Evolutionary conservation across 768 basidiomycete genomes (phyloP).

Genomic region (Tubosaeta sp.): DNA sequence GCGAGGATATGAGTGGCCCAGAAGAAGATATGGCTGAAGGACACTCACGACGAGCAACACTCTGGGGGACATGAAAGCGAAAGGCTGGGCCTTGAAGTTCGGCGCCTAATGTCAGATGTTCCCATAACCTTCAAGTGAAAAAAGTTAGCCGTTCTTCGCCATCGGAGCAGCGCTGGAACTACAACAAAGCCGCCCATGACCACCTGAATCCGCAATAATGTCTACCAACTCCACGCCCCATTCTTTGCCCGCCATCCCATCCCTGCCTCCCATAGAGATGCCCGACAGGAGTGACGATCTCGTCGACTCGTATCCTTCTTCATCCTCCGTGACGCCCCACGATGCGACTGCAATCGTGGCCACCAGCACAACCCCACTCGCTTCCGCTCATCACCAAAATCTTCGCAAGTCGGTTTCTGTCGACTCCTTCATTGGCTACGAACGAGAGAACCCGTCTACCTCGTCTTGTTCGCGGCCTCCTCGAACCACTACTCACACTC

Average conservation of each 20-base stretch:
- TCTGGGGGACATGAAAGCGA: slow-evolving; percentile 19
- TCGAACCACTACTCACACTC: slow-evolving; percentile 35
- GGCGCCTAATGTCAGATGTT: slow-evolving; percentile 5
- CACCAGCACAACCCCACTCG: slow-evolving; percentile 1
- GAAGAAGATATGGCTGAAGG: neutral
- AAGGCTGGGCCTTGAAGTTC: neutral
- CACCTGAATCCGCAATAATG: slow-evolving; percentile 22
- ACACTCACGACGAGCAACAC: slow-evolving; percentile 44
- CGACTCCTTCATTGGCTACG: slow-evolving; percentile 62
- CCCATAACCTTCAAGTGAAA: slow-evolving; percentile 16
- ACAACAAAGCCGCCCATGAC: slow-evolving; percentile 10
- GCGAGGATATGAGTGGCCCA: neutral
- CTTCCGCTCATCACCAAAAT: slow-evolving; percentile 24
- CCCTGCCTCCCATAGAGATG: slow-evolving; percentile 44
- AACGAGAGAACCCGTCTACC: slow-evolving; percentile 33
- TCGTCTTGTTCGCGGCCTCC: slow-evolving; percentile 33
- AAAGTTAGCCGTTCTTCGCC: slow-evolving; percentile 7
- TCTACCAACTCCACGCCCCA: slow-evolving; percentile 18
- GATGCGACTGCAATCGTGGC: slow-evolving; percentile 35
- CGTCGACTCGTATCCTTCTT: slow-evolving; percentile 9
- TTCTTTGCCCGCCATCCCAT: slow-evolving; percentile 35
- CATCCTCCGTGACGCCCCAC: slow-evolving; percentile 34
- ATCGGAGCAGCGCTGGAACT: slow-evolving; percentile 3
- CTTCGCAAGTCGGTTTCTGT: slow-evolving; percentile 75
- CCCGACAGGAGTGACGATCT: slow-evolving; percentile 28